Evolutionary conservation across 2,329 filamentous ascomycete species (phyloP).

Genomic region (Cytospora leucostoma): DNA sequence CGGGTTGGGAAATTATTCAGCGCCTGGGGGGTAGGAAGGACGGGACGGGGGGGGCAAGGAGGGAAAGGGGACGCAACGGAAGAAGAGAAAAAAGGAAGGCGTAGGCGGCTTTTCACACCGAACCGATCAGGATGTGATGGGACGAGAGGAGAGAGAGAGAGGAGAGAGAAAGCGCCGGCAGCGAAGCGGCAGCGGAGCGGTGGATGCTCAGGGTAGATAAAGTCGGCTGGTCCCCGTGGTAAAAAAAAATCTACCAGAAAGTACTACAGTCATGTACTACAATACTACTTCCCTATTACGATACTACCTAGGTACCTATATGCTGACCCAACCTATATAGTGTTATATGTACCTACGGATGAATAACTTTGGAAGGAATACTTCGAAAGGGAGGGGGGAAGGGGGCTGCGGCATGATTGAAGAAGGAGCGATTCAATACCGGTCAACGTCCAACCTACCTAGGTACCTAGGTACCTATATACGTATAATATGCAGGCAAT

Average conservation of each 20-base stretch:
- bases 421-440: too few relatives aligned
- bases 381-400: too few relatives aligned
- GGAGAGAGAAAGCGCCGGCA: constrained; percentile 15
- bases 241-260: constrained; percentile 20
- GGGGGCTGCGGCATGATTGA: too few relatives aligned
- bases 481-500: too few relatives aligned
- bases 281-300: not conserved
- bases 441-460: too few relatives aligned
- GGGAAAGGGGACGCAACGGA: constrained; percentile 18
- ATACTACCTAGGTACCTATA: constrained; percentile 3
- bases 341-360: not conserved
- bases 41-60: constrained; percentile 15
- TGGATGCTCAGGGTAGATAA: constrained; percentile 23
- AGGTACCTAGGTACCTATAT: not conserved
- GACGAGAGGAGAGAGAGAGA: constrained; percentile 6
- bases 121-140: not conserved
- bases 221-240: constrained; percentile 10
- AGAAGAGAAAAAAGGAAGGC: not conserved
- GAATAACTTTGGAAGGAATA: too few relatives aligned
- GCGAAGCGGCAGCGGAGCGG: constrained; percentile 20
- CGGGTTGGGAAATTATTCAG: constrained; percentile 16
- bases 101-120: constrained; percentile 8
- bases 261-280: not conserved
- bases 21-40: constrained; percentile 16
- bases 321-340: not conserved